Evolutionary conservation across 805 yeast species (phyloP).

Genomic region (Lipomyces sp.): DNA sequence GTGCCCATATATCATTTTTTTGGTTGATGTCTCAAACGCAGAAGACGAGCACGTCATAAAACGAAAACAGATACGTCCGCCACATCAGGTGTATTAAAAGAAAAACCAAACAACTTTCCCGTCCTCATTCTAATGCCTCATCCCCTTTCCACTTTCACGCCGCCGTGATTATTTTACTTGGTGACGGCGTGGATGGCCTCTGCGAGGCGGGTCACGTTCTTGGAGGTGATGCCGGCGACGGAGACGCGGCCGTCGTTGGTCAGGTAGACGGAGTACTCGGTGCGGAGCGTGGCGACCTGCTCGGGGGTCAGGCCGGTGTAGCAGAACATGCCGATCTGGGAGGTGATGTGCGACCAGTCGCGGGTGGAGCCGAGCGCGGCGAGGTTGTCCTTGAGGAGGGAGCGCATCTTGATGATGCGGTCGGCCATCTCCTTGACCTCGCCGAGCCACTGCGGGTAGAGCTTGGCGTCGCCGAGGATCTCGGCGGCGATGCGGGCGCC

Average conservation of each 20-base stretch:
- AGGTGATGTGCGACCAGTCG: slow-evolving; percentile 80
- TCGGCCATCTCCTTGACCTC: slow-evolving; percentile 78
- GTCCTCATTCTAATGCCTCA: too few species aligned
- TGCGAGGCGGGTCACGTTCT: slow-evolving; percentile 63
- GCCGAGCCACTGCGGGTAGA: slow-evolving; percentile 68
- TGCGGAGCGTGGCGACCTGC: slow-evolving; percentile 69
- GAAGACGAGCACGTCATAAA: too few species aligned
- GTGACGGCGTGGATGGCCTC: slow-evolving; percentile 41
- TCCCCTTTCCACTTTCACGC: too few species aligned
- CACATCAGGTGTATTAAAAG: too few species aligned
- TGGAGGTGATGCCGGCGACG: slow-evolving; percentile 79
- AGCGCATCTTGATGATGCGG: slow-evolving; percentile 72
- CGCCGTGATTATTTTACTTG: too few species aligned
- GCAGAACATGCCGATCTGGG: slow-evolving; percentile 96
- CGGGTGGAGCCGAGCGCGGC: slow-evolving; percentile 53
- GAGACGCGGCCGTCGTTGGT: slow-evolving; percentile 90
- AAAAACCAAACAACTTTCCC: too few species aligned
- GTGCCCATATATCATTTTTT: too few species aligned
- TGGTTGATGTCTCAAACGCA: too few species aligned
- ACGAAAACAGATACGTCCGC: too few species aligned
- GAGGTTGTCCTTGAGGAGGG: slow-evolving; percentile 58
- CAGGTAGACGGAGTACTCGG: slow-evolving; percentile 74
- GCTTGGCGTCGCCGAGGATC: slow-evolving; percentile 58
- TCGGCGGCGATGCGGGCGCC: slow-evolving; percentile 86
- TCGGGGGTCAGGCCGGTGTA: slow-evolving; percentile 74